These are phyloP conservation scores for Cercophora scortea DNA, from an alignment of 495 filamentous ascomycete species.

Conservation along the genomic window DNA sequence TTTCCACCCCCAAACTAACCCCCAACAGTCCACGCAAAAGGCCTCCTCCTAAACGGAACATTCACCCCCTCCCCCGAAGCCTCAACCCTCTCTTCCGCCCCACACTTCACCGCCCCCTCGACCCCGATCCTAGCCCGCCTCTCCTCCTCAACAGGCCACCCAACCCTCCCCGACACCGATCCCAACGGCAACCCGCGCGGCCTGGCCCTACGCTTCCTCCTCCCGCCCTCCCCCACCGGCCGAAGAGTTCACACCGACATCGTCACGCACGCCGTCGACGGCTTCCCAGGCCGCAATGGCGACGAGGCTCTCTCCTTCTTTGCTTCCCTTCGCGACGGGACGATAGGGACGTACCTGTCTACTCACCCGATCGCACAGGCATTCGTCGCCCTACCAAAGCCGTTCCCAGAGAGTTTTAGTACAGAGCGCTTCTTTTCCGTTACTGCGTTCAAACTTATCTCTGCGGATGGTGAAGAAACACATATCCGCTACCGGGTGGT, in stretches of 20 bases:
- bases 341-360: conserved; percentile 33
- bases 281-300: conserved; percentile 41
- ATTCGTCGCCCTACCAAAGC: conserved; percentile 42
- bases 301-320: conserved; percentile 44
- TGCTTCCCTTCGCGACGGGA: conserved; percentile 19
- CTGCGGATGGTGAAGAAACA: conserved; percentile 29
- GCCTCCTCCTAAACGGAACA: conserved; percentile 37
- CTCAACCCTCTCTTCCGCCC: conserved; percentile 34
- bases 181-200: conserved; percentile 41
- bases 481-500: conserved; percentile 38
- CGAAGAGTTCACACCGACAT: conserved; percentile 49
- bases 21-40: conserved; percentile 43
- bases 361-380: conserved; percentile 33
- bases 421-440: conserved; percentile 39
- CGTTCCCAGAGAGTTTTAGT: conserved; percentile 36
- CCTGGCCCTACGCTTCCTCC: conserved; percentile 41
- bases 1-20: neutral
- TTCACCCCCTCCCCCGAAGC: conserved; percentile 42
- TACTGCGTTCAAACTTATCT: conserved; percentile 43
- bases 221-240: conserved; percentile 17
- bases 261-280: conserved; percentile 39
- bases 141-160: conserved; percentile 46
- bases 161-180: conserved; percentile 42
- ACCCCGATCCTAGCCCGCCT: conserved; percentile 44
- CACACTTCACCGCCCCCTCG: conserved; percentile 39